Evolutionary conservation across 306 rosid species (phyloP), one percentile per base, ranked within the genome.

Genomic region (Urtica urens): DNA sequence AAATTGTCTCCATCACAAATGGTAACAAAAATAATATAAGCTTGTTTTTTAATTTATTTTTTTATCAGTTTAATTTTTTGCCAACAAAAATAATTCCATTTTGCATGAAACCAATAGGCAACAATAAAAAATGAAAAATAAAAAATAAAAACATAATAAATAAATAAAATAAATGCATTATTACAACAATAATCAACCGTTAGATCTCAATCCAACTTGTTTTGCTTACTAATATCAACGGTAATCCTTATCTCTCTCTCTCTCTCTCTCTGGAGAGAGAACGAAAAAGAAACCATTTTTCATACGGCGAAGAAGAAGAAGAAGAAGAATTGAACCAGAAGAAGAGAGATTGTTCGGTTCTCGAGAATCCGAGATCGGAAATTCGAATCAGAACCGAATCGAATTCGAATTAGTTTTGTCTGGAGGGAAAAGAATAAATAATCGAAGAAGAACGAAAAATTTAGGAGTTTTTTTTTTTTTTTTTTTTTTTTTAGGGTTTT

Each of bases 261-360:
- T 51, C 69, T 65, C 66, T 28, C 59, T 17, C 23, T 35, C 14
- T 46, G 28, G 51, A 65, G 22, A 22, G 10, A 49, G 24, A 27
- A 19, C 31, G 60, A 58, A 66, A 80, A 84, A 53, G 78, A 75
- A 80, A 69, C 68, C 60, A 44, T 69, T 51, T 58, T 65, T 68
- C 26, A 11, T 18, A 10, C 24, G 10, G 20, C 9, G 30, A 3
- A 9, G 49, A 11, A 10, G 15, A 17, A 13, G 28, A 23, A 9
- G 14, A 29, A 20, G 49, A 13, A 13, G n/a, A 7, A n/a, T n/a
- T n/a, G n/a, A 34, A 4, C 8, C 39, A 34, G 37, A 34, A 15
- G 16, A 21, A 43, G 49, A 43, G 42, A 52, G 59, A 49, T 49
- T 62, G 73, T 77, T 66, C 67, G 78, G 67, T 51, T 71, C 67